Percentiles rank a stretch among this genome's conserved stretches.
Conservation (phyloP, 306 rosid species). For the Medicago truncatula region MtrunA17r5.0-ANR NC_053044.1:36527001-36527500, state of each 20-base stretch:
- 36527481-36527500: conserved; percentile 77
- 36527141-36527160: not conserved
- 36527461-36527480: conserved; percentile 71
- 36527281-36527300: conserved; percentile 61
- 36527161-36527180: conserved; percentile 3
- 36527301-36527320: conserved; percentile 86
- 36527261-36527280: conserved; percentile 65
- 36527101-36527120: not conserved
- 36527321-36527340: conserved; percentile 77
- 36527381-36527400: conserved; percentile 95
- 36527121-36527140: not conserved
- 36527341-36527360: conserved; percentile 84
- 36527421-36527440: conserved; percentile 80
- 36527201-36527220: not conserved
- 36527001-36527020: conserved; percentile 84
- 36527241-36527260: conserved; percentile 65
- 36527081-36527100: not conserved
- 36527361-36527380: conserved; percentile 80
- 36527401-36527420: conserved; percentile 90
- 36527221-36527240: conserved; percentile 30
- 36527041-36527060: conserved; percentile 33
- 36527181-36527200: conserved; percentile 8
- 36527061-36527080: conserved; percentile 17
- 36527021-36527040: conserved; percentile 77
- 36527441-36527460: conserved; percentile 76